Evolutionary conservation across 306 rosid species (phyloP).

Genomic region (Cercis canadensis): DNA sequence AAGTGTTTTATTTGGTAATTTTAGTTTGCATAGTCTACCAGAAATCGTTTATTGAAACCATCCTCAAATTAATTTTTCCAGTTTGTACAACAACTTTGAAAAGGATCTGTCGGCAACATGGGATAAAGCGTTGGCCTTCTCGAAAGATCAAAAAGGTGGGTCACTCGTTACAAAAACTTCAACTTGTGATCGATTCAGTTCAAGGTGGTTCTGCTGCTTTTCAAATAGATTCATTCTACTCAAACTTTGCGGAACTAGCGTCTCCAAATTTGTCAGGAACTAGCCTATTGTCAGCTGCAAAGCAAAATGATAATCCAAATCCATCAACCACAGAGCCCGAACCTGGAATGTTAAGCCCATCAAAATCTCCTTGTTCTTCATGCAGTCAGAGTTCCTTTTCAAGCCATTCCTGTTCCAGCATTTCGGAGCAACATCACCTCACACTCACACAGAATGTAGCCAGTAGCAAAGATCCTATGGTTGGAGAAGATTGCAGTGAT

Average conservation of each 20-base stretch:
- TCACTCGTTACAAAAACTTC: slow-evolving; percentile 91
- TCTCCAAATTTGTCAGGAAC: slow-evolving; percentile 70
- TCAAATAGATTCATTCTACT: slow-evolving; percentile 82
- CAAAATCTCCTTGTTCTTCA: slow-evolving; percentile 72
- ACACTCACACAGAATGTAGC: slow-evolving; percentile 27
- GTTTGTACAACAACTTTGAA: slow-evolving; percentile 96
- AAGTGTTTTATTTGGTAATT: neutral
- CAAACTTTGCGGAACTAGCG: slow-evolving; percentile 76
- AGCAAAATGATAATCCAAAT: slow-evolving; percentile 23
- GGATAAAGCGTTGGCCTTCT: slow-evolving; percentile 97
- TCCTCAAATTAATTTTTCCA: slow-evolving; percentile 40
- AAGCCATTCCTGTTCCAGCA: slow-evolving; percentile 79
- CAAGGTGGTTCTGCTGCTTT: slow-evolving; percentile 86
- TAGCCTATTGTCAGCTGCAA: slow-evolving; percentile 46
- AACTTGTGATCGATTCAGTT: slow-evolving; percentile 87
- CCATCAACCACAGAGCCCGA: slow-evolving; percentile 49
- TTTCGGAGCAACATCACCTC: slow-evolving; percentile 51
- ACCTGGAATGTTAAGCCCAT: slow-evolving; percentile 51
- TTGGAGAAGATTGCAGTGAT: slow-evolving; percentile 48
- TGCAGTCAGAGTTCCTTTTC: slow-evolving; percentile 78
- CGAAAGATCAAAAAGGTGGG: slow-evolving; percentile 97
- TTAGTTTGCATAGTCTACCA: slow-evolving; percentile 22
- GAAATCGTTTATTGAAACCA: slow-evolving; percentile 24
- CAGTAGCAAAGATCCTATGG: slow-evolving; percentile 46
- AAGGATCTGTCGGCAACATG: slow-evolving; percentile 94